phyloP scores from a whole-genome alignment of 495 filamentous ascomycete genomes.

The Penicillium bialowiezense region DNA sequence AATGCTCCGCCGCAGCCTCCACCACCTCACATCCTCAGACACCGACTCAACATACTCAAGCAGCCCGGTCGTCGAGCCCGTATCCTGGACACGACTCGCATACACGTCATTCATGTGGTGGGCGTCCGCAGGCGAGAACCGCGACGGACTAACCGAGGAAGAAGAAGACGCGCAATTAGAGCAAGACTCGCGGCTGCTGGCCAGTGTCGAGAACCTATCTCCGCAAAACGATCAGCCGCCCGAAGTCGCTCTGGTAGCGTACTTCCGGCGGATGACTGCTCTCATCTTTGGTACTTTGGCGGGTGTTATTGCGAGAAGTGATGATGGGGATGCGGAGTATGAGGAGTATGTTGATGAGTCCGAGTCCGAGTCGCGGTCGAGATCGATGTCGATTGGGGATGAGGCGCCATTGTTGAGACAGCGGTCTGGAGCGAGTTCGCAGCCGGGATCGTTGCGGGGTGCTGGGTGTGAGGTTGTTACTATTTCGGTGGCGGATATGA shows the following conservation, averaged over 20 bases:
- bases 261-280: conserved; percentile 85
- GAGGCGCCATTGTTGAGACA: conserved; percentile 30
- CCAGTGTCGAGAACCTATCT: conserved; percentile 38
- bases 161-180: conserved; percentile 43
- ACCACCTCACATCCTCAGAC: conserved; percentile 48
- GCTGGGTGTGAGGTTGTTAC: conserved; percentile 39
- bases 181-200: conserved; percentile 41
- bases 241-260: conserved; percentile 81
- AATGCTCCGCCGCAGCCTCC: conserved; percentile 65
- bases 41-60: conserved; percentile 46
- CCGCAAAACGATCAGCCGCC: conserved; percentile 34
- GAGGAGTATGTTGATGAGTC: conserved; percentile 23
- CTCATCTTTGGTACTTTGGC: conserved; percentile 66
- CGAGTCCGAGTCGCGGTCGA: conserved; percentile 28
- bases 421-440: conserved; percentile 9
- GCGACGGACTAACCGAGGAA: conserved; percentile 47
- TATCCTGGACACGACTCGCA: conserved; percentile 85
- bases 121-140: conserved; percentile 90
- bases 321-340: conserved; percentile 31
- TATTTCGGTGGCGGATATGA: conserved; percentile 68
- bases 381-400: conserved; percentile 30
- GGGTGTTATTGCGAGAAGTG: conserved; percentile 47
- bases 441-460: background rate
- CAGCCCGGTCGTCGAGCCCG: conserved; percentile 63
- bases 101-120: conserved; percentile 97